Conservation (phyloP, 2,329 filamentous ascomycete genomes). For the Sporothrix brasiliensis region DNA sequence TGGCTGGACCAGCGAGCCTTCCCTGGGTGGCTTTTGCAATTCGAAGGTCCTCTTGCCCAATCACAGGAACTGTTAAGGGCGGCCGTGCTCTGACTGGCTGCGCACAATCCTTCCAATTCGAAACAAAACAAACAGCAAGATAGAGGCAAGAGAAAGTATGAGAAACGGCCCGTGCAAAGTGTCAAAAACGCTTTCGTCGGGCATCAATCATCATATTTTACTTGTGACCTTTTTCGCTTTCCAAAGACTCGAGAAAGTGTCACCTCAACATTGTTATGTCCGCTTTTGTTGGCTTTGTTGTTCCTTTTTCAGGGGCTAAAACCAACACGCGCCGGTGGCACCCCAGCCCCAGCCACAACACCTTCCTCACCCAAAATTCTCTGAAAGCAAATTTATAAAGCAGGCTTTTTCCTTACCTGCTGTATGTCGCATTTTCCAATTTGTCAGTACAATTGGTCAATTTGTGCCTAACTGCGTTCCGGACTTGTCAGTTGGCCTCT, state of each 20-base stretch:
- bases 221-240: background rate
- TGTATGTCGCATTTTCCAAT: background rate
- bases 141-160: background rate
- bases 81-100: background rate
- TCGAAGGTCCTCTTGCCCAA: background rate
- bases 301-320: constrained; percentile 4
- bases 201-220: constrained; percentile 7
- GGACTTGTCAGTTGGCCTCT: background rate
- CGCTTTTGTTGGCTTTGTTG: background rate
- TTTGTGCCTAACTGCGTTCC: constrained; percentile 10
- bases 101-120: background rate
- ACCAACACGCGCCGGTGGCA: background rate
- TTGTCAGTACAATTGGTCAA: background rate
- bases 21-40: background rate
- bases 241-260: background rate
- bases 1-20: background rate
- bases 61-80: background rate
- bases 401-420: background rate
- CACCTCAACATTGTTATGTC: background rate
- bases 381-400: background rate
- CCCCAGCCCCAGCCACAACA: too few relatives aligned
- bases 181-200: background rate
- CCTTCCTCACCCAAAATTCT: too few relatives aligned
- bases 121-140: background rate
- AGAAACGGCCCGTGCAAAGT: too few relatives aligned